phyloP scores from a whole-genome alignment of 768 basidiomycete genomes.

The Chlorophyllum brunneum region DNA sequence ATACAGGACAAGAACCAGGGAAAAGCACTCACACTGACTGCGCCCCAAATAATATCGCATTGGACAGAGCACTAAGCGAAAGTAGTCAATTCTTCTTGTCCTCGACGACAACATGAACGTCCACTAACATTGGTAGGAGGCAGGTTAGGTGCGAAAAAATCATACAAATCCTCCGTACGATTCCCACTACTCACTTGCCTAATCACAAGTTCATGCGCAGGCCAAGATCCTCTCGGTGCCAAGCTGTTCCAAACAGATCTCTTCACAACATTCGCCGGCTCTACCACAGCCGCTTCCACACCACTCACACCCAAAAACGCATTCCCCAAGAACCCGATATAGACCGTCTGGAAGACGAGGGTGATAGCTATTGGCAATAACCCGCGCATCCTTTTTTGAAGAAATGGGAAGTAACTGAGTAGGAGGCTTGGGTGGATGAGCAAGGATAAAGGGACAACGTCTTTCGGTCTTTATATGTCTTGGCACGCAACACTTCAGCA shows the following conservation, averaged over 20 bases:
- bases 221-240: neutral
- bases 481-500: too few species aligned
- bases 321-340: too few species aligned
- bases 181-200: constrained; percentile 1
- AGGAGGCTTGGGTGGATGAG: too few species aligned
- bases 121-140: neutral
- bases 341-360: too few species aligned
- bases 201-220: neutral
- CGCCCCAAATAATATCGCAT: constrained; percentile 10
- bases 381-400: too few species aligned
- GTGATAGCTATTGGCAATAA: too few species aligned
- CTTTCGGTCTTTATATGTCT: too few species aligned
- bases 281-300: neutral
- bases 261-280: too few species aligned
- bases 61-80: neutral
- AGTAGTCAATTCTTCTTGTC: neutral
- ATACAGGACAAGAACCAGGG: too few species aligned
- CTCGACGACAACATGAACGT: neutral
- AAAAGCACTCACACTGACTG: constrained; percentile 5
- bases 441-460: too few species aligned
- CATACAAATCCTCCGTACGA: constrained; percentile 5
- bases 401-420: too few species aligned
- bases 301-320: too few species aligned
- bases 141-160: neutral
- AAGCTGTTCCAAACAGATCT: constrained; percentile 5